Evolutionary conservation across 2,329 filamentous ascomycete species (phyloP).

Genomic region (Sclerotinia spermophila): DNA sequence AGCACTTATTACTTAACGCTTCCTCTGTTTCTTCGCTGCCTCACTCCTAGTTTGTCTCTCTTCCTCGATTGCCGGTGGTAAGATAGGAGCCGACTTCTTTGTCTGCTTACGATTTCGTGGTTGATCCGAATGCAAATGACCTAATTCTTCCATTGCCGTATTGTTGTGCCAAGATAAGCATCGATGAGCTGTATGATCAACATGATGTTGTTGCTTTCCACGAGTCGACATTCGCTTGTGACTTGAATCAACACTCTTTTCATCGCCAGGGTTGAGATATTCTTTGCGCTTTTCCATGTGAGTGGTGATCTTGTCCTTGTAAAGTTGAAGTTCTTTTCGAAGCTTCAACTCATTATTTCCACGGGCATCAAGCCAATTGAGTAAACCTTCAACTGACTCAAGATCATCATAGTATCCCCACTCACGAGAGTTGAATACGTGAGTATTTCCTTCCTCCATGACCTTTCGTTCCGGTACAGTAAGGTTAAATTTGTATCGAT

Average conservation of each 20-base stretch:
- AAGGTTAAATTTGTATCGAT: conserved; percentile 72
- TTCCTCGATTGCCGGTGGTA: conserved; percentile 26
- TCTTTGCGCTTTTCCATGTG: conserved; percentile 77
- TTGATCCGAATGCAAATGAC: conserved; percentile 58
- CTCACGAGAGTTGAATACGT: conserved; percentile 70
- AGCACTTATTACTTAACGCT: neutral
- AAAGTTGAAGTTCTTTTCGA: conserved; percentile 77
- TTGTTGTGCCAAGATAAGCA: conserved; percentile 65
- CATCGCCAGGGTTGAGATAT: conserved; percentile 59
- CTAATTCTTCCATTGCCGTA: conserved; percentile 54
- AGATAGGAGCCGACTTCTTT: conserved; percentile 29
- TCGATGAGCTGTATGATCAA: conserved; percentile 50
- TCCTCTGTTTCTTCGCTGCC: conserved; percentile 31
- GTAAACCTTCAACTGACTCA: conserved; percentile 70
- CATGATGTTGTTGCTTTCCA: conserved; percentile 49
- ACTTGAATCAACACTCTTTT: conserved; percentile 46
- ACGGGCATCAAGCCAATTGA: conserved; percentile 84
- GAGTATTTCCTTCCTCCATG: conserved; percentile 78
- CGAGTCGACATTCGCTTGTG: conserved; percentile 56
- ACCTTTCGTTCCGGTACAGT: conserved; percentile 83
- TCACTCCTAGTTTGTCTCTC: conserved; percentile 42
- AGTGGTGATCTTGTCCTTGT: conserved; percentile 69
- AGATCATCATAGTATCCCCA: conserved; percentile 92
- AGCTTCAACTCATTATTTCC: conserved; percentile 84
- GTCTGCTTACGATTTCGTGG: conserved; percentile 43